These are phyloP conservation scores for Ramaria sp. DNA, from an alignment of 768 basidiomycete species.

Conservation along the genomic window DNA sequence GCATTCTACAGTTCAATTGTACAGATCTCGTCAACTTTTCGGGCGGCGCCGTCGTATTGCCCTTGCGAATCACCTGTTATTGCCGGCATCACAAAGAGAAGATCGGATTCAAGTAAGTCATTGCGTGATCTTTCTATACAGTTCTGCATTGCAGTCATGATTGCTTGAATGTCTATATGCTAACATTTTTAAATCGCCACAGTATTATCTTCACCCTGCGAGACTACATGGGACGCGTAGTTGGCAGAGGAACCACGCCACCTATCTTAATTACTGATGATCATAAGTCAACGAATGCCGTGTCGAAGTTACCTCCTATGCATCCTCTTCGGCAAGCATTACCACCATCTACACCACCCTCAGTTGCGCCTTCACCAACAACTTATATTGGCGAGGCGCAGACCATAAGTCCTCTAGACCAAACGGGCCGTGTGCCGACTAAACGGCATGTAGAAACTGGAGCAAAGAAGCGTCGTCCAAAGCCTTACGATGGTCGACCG, in stretches of 20 bases:
- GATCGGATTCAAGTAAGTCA: slow-evolving; percentile 54
- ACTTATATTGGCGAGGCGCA: not conserved
- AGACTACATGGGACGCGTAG: slow-evolving; percentile 65
- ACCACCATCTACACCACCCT: not conserved
- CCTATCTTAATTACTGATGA: slow-evolving; percentile 99
- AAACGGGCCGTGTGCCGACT: not conserved
- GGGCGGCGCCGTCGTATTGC: slow-evolving; percentile 78
- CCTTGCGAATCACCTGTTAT: slow-evolving; percentile 94
- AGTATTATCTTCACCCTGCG: slow-evolving; percentile 80
- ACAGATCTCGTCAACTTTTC: slow-evolving; percentile 83
- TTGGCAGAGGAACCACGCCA: slow-evolving; percentile 72
- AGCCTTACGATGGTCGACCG: slow-evolving; percentile 47
- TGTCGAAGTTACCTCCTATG: slow-evolving; percentile 7
- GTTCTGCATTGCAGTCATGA: not conserved
- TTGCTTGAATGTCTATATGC: not conserved
- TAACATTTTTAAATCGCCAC: not conserved
- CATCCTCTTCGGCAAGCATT: slow-evolving; percentile 7
- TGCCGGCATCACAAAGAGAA: slow-evolving; percentile 98
- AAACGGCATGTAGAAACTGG: slow-evolving; percentile 14
- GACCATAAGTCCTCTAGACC: not conserved
- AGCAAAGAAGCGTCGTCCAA: slow-evolving; percentile 45
- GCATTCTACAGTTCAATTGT: slow-evolving; percentile 93
- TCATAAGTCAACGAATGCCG: slow-evolving; percentile 64
- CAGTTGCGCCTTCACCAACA: not conserved
- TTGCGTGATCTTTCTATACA: not conserved